Evolutionary conservation across 169 alveolate species (phyloP).

Genomic region (Plasmodium chabaudi): DNA sequence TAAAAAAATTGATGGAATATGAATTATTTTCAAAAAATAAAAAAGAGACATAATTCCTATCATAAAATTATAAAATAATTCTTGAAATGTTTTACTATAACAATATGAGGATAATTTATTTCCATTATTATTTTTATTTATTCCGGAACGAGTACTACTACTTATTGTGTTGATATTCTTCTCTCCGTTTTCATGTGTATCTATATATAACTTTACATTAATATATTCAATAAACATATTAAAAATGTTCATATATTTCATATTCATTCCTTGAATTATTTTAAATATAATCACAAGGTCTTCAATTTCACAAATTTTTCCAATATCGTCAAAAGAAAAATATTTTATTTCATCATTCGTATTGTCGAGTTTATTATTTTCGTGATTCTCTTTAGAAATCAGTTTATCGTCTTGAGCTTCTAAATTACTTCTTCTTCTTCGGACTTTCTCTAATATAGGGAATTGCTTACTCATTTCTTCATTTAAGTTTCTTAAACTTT

Average conservation of each 20-base stretch:
- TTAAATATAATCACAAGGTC: slow-evolving; percentile 52
- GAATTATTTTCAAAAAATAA: slow-evolving; percentile 49
- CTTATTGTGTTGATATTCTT: not conserved
- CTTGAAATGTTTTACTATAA: slow-evolving; percentile 49
- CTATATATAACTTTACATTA: slow-evolving; percentile 4
- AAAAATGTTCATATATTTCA: slow-evolving; percentile 21
- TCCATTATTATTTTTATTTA: not conserved
- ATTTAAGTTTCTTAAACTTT: not conserved
- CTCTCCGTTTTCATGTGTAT: not conserved
- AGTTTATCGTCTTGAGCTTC: not conserved
- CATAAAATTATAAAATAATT: slow-evolving; percentile 41
- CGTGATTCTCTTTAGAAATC: not conserved
- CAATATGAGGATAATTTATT: not conserved
- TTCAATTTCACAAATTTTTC: slow-evolving; percentile 17
- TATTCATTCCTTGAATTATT: slow-evolving; percentile 18
- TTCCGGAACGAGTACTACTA: not conserved
- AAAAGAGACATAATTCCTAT: slow-evolving; percentile 55
- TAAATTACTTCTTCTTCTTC: not conserved
- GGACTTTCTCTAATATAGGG: too few species aligned
- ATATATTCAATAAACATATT: slow-evolving; percentile 55
- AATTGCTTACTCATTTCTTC: not conserved
- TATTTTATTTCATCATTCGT: not conserved
- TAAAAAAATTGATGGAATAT: slow-evolving; percentile 55
- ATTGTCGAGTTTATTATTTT: not conserved
- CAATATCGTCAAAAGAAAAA: not conserved